Evolutionary conservation across 768 basidiomycete species (phyloP), one percentile per base, ranked within the genome.

Genomic region (Pleurotus salmoneostramineus): DNA sequence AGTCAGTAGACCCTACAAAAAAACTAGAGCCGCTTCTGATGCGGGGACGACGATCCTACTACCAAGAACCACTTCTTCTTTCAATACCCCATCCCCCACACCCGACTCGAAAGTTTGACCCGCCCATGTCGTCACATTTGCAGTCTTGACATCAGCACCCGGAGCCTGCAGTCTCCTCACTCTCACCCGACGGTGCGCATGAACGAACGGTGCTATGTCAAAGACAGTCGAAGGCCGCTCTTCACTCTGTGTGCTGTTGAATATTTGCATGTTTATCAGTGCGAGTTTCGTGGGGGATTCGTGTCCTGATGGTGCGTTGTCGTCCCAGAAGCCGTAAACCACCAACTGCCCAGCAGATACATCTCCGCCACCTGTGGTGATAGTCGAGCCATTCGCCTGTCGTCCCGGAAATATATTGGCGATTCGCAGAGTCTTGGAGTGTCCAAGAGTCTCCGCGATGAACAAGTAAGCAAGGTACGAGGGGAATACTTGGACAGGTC

Each of bases 381-480:
- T 79, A 6, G 76, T 75, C 0, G 82, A 82, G 12, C 80, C 81
- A 56, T 83, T 81, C 31, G 67, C 63, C 62, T 83, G 79, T 61
- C 79, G 69, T 10, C 80, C 80, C 2, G 80, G 82, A 59, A 75
- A 83, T 10, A 83, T 68, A 62, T 82, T 82, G 31, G 79, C 68
- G 10, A 81, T 75, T 35, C 69, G 74, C 8, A 78, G 67, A 6
- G 74, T 69, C 32, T 70, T 75, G 3, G 81, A 82, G 33, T 65
- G 65, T 1, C 75, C 78, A 15, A 82, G 69, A 2, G 79, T 69
- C 60, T 83, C 82, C 11, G 76, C 66, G 55, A 82, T 68, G 60
- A 82, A 82, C 8, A 83, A 66, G 57, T 81, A 81, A n/a, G 81
- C 71, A 3, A 73, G 74, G 56, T 82, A 82, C n/a, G 79, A 72